Evolutionary conservation across 192 early-diverging fungal species (phyloP), one percentile per base, ranked within the genome.

Genomic region (Backusella mclennaniae): DNA sequence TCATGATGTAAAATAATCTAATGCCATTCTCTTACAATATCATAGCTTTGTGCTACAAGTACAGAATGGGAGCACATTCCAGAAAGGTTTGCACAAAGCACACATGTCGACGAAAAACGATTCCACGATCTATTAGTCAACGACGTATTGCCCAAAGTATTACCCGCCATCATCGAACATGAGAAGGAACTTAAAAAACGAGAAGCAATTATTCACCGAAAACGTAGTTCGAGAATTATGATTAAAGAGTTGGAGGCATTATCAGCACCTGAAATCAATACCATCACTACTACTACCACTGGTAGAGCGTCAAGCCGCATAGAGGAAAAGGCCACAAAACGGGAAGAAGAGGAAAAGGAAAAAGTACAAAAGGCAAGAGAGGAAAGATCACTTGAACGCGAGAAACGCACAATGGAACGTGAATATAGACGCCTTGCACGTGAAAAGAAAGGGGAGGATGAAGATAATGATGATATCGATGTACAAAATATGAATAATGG

Each of bases 21-120:
- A 26, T 35, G 44, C 21, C 26, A 39, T 70, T 42, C 4, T 35
- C 29, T 33, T 31, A 33, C 7, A 71, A 23, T 42, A 71, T 17
- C 9, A 69, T 82, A 82, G 66, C 83, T 90, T 0, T 94, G 92
- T 77, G 67, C 75, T 11, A 89, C 90, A 11, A 73, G 73, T 0
- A 76, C 78, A 14, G 92, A 94, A 23, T 95, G 93, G 93, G 73
- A 83, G 36, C 74, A 82, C 3, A 93, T 94, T 84, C 87, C 92
- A 6, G 73, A 73, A n/a, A 63, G 83, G 21, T 95, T 92, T 80
- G 76, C 77, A n/a, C 74, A 83, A 17, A 84, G 87, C 39, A 84
- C 83, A 29, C 80, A 87, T 76, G 38, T 80, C 0, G 82, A 86
- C 36, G 93, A 94, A 67, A 88, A 90, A 73, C 74, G 75, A 1